Conservation (phyloP, 345 rosid species). For the sweet orange (Citrus sinensis) region DNA sequence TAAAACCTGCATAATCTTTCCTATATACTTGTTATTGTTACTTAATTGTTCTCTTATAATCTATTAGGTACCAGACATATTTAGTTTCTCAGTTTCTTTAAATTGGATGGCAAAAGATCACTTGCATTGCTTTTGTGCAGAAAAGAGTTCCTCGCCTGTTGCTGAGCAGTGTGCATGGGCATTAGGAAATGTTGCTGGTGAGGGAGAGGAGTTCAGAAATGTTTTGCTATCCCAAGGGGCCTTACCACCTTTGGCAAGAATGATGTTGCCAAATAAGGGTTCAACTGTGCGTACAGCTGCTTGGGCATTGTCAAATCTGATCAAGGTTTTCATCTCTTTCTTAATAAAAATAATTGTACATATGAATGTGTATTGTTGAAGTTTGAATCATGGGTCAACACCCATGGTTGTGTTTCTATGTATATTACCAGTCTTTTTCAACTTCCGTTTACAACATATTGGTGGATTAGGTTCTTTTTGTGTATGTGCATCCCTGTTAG, state of each 20-base stretch:
- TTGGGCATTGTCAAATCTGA: slow-evolving; percentile 94
- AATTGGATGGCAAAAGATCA: slow-evolving; percentile 5
- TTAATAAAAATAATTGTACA: background rate
- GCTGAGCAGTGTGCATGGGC: slow-evolving; percentile 99
- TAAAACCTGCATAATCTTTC: background rate
- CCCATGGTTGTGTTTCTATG: background rate
- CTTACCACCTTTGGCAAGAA: slow-evolving; percentile 86
- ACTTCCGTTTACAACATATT: background rate
- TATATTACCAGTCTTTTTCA: background rate
- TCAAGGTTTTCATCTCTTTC: slow-evolving; percentile 57
- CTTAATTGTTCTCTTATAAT: background rate
- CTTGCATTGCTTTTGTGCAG: slow-evolving; percentile 38
- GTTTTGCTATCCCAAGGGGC: slow-evolving; percentile 90
- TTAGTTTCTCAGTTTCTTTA: background rate
- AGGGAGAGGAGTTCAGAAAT: slow-evolving; percentile 89
- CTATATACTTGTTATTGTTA: background rate
- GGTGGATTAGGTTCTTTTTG: background rate
- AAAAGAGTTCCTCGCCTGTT: slow-evolving; percentile 81
- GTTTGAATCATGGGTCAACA: background rate
- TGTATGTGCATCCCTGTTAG: background rate
- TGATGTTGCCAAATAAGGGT: slow-evolving; percentile 91
- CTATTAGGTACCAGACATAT: background rate
- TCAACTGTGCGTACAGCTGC: slow-evolving; percentile 96
- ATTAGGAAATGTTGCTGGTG: slow-evolving; percentile 95
- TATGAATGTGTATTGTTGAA: background rate